A percentile compares a stretch with the other conserved stretches of the same genome.
Conservation (phyloP, 345 rosid species). For the Angophora floribunda region DNA sequence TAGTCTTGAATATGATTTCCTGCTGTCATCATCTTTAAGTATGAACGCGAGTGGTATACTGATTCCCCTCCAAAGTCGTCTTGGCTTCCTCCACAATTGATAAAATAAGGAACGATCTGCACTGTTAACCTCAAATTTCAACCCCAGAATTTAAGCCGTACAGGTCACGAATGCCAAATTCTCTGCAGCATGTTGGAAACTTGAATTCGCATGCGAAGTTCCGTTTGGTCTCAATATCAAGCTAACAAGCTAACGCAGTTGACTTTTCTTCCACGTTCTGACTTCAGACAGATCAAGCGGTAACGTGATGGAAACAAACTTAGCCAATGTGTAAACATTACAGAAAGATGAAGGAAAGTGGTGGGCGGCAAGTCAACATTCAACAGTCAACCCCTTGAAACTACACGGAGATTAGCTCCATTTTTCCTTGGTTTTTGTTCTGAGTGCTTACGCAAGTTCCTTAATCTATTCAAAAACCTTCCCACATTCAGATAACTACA, state of each 20-base stretch:
- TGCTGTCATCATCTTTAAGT: not conserved
- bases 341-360: not conserved
- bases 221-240: not conserved
- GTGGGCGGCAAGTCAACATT: constrained; percentile 7
- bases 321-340: not conserved
- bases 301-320: not conserved
- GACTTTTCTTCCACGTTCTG: not conserved
- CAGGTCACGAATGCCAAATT: not conserved
- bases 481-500: not conserved
- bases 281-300: not conserved
- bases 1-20: not conserved
- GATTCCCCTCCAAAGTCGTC: not conserved
- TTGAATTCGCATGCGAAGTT: not conserved
- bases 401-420: not conserved
- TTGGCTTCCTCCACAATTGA: not conserved
- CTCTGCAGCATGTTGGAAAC: not conserved
- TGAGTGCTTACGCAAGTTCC: not conserved
- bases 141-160: not conserved
- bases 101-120: not conserved
- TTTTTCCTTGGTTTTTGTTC: not conserved
- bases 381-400: constrained; percentile 11
- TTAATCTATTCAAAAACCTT: not conserved
- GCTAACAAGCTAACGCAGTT: not conserved
- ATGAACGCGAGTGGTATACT: not conserved
- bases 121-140: not conserved